Evolutionary conservation across 2,329 filamentous ascomycete genomes (phyloP).

Genomic region (Zasmidium citrigriseum): DNA sequence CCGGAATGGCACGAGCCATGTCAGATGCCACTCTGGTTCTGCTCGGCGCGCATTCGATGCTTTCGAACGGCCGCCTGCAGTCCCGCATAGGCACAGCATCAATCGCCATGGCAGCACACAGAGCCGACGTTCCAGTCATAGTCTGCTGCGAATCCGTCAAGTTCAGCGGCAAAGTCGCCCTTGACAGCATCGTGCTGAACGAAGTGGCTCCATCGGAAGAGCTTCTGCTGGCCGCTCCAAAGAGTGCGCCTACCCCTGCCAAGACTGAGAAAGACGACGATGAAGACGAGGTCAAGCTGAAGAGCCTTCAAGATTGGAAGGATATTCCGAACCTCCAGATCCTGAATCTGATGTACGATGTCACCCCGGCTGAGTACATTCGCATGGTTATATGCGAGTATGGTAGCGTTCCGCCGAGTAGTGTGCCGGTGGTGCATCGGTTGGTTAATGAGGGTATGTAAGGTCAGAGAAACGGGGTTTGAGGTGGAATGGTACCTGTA

Average conservation of each 20-base stretch:
- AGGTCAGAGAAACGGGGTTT: too few species aligned
- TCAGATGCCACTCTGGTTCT: conserved; percentile 72
- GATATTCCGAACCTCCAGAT: conserved; percentile 63
- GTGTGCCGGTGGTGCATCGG: conserved; percentile 74
- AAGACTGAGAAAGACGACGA: conserved; percentile 30
- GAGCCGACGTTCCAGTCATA: conserved; percentile 75
- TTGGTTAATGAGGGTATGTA: conserved; percentile 35
- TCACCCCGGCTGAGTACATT: conserved; percentile 83
- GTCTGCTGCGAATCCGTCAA: conserved; percentile 95
- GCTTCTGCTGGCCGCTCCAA: conserved; percentile 42
- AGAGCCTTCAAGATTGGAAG: conserved; percentile 53
- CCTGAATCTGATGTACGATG: conserved; percentile 83
- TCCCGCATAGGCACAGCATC: conserved; percentile 84
- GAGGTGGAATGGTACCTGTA: too few species aligned
- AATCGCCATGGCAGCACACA: conserved; percentile 78
- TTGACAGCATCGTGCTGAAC: conserved; percentile 92
- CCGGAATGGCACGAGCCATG: conserved; percentile 73
- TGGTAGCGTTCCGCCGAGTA: conserved; percentile 81
- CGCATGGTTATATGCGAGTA: conserved; percentile 90
- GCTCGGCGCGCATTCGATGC: conserved; percentile 89
- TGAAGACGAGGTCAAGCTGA: conserved; percentile 25
- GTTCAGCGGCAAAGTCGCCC: conserved; percentile 84
- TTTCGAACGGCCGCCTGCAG: conserved; percentile 90
- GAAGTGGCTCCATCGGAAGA: conserved; percentile 80
- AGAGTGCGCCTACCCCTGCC: neutral